Evolutionary conservation across 495 filamentous ascomycete genomes (phyloP).

Genomic region (Friedmanniomyces endolithicus): DNA sequence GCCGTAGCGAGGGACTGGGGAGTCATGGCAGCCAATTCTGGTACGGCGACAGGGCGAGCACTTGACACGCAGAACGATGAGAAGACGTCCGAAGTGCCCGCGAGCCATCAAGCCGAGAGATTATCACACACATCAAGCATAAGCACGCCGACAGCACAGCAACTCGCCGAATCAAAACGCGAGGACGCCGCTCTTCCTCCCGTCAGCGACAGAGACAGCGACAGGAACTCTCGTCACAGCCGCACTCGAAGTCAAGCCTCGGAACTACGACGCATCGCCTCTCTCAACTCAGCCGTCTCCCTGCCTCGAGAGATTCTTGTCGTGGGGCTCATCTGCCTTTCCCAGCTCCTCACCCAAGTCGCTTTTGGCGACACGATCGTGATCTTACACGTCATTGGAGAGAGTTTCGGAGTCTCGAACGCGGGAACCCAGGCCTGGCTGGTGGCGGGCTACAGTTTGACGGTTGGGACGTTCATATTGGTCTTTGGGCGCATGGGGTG

Average conservation of each 20-base stretch:
- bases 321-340: conserved; percentile 12
- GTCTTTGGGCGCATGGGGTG: conserved; percentile 17
- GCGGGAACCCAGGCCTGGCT: conserved; percentile 16
- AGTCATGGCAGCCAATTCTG: too few relatives aligned
- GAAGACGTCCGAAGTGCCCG: too few relatives aligned
- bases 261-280: background rate
- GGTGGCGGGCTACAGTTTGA: conserved; percentile 19
- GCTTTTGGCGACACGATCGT: conserved; percentile 4
- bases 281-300: background rate
- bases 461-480: conserved; percentile 24
- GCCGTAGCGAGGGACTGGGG: too few relatives aligned
- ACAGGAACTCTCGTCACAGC: background rate
- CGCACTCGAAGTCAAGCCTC: background rate
- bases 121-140: too few relatives aligned
- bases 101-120: too few relatives aligned
- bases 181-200: too few relatives aligned
- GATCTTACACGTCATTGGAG: conserved; percentile 10
- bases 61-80: too few relatives aligned
- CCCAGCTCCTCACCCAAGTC: conserved; percentile 17
- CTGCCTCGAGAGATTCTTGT: conserved; percentile 10
- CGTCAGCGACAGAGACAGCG: background rate
- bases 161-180: too few relatives aligned
- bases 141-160: too few relatives aligned
- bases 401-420: conserved; percentile 5
- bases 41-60: too few relatives aligned